phyloP scores from a whole-genome alignment of 2,329 filamentous ascomycete genomes.

The Pleurostoma richardsiae region DNA sequence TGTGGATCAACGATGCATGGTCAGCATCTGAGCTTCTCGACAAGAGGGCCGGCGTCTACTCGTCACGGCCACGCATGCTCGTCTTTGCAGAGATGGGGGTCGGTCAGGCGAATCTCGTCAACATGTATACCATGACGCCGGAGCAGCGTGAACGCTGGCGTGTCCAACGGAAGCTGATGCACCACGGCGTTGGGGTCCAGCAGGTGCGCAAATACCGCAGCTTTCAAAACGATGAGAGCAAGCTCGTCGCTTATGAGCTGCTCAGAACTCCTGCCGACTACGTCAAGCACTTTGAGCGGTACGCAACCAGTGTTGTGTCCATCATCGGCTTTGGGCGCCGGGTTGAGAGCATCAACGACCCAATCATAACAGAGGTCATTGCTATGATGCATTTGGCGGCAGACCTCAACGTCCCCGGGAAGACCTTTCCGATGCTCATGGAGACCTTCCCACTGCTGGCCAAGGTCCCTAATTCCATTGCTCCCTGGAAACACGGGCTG shows the following conservation, averaged over 20 bases:
- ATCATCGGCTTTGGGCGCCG: conserved; percentile 53
- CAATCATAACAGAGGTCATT: conserved; percentile 56
- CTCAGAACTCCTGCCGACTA: conserved; percentile 37
- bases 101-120: conserved; percentile 35
- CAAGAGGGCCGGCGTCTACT: conserved; percentile 45
- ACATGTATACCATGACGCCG: conserved; percentile 33
- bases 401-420: conserved; percentile 47
- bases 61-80: conserved; percentile 42
- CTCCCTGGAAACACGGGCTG: conserved; percentile 44
- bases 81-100: conserved; percentile 40
- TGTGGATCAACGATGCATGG: conserved; percentile 44
- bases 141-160: conserved; percentile 37
- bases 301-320: conserved; percentile 47
- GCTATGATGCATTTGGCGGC: conserved; percentile 52
- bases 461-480: conserved; percentile 40
- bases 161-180: conserved; percentile 43
- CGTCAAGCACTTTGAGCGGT: conserved; percentile 48
- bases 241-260: conserved; percentile 46
- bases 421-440: conserved; percentile 51
- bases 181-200: conserved; percentile 48
- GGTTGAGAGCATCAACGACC: conserved; percentile 43
- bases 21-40: conserved; percentile 49
- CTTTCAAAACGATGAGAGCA: conserved; percentile 55
- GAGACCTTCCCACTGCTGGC: conserved; percentile 48
- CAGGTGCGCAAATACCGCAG: conserved; percentile 45